Conservation (phyloP, 73 alveolate genomes). For the Diophrys sp. region DNA sequence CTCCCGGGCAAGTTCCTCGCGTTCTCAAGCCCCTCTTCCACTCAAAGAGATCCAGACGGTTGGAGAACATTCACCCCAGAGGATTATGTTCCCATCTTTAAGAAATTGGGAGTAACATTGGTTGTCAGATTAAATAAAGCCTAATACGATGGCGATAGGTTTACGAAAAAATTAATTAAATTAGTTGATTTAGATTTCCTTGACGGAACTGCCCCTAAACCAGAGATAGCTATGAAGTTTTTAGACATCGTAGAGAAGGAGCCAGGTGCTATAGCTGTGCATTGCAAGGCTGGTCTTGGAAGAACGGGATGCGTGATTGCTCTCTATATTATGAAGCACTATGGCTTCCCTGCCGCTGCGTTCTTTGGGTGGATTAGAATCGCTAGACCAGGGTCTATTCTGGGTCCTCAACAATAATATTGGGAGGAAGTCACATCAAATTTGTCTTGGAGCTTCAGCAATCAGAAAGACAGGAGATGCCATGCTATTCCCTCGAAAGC, state of each 20-base stretch:
- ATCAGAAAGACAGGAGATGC: no score
- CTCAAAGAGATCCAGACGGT: slow-evolving; percentile 45
- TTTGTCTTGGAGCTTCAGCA: no score
- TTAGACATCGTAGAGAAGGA: slow-evolving; percentile 76
- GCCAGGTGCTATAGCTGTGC: slow-evolving; percentile 86
- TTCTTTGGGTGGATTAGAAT: slow-evolving; percentile 82
- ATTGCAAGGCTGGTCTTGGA: slow-evolving; percentile 96
- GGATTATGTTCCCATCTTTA: slow-evolving; percentile 61
- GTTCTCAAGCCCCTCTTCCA: slow-evolving; percentile 67
- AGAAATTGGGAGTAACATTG: slow-evolving; percentile 33
- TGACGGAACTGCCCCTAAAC: slow-evolving; percentile 70
- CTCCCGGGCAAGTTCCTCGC: slow-evolving; percentile 73
- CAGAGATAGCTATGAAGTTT: slow-evolving; percentile 60
- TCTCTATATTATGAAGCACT: slow-evolving; percentile 80
- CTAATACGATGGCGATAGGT: slow-evolving; percentile 50
- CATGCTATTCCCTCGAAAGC: no score
- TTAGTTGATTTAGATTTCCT: slow-evolving; percentile 62
- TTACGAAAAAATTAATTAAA: slow-evolving; percentile 40
- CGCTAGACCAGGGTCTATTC: slow-evolving; percentile 85
- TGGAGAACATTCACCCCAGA: slow-evolving; percentile 46
- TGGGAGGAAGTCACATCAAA: slow-evolving; percentile 43
- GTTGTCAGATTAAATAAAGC: slow-evolving; percentile 63
- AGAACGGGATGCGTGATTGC: slow-evolving; percentile 94
- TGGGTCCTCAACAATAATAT: slow-evolving; percentile 84
- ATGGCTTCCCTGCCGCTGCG: slow-evolving; percentile 83